phyloP scores from a whole-genome alignment of 2,329 filamentous ascomycete species.

The Fusarium begoniae region DNA sequence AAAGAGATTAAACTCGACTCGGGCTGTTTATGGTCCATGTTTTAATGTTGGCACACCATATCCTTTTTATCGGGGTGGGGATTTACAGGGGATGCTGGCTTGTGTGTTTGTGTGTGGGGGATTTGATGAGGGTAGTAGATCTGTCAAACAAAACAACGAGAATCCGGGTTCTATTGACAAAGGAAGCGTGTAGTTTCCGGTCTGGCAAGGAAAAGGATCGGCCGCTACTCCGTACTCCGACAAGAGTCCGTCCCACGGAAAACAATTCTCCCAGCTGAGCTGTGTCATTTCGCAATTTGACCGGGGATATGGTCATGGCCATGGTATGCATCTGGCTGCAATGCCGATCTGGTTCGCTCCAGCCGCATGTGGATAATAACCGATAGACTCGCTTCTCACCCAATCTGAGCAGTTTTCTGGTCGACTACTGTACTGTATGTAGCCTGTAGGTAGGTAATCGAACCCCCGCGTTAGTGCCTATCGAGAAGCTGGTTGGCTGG shows the following conservation, averaged over 20 bases:
- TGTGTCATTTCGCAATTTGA: background rate
- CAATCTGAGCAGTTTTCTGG: conserved; percentile 10
- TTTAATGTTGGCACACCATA: background rate
- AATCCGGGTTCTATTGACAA: background rate
- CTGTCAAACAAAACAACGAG: background rate
- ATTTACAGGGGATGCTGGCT: background rate
- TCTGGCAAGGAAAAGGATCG: background rate
- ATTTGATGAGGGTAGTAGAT: background rate
- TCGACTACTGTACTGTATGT: background rate
- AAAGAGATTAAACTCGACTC: background rate
- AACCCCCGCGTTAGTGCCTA: conserved; percentile 4
- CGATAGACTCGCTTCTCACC: background rate
- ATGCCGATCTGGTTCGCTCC: conserved; percentile 27
- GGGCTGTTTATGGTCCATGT: background rate
- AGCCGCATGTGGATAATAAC: conserved; percentile 20
- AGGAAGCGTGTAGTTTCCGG: background rate
- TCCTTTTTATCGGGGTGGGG: background rate
- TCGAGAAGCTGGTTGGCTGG: conserved; percentile 12
- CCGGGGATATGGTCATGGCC: background rate
- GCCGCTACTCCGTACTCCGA: background rate
- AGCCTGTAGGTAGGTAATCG: background rate
- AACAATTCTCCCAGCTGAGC: background rate
- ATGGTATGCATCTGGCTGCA: conserved; percentile 20
- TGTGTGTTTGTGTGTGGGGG: background rate
- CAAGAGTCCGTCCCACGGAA: background rate